These are phyloP conservation scores for Phaeosphaeriaceae sp. DNA, from an alignment of 2,329 filamentous ascomycete species.

Conservation along the genomic window DNA sequence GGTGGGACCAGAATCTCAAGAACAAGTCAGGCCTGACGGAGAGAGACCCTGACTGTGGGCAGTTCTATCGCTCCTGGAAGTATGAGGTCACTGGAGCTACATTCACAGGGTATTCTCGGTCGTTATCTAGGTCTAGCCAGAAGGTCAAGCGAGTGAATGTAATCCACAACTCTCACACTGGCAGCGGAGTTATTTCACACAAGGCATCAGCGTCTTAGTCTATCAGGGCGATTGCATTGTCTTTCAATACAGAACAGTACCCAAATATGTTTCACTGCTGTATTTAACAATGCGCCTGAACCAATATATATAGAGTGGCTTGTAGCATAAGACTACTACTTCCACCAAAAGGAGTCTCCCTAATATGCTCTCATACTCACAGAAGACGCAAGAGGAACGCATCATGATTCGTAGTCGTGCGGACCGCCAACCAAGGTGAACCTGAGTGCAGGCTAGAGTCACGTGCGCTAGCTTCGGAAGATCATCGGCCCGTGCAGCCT, in stretches of 20 bases:
- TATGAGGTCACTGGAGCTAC: not conserved
- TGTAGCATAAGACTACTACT: no score
- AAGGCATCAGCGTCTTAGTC: not conserved
- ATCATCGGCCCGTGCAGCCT: constrained; percentile 25
- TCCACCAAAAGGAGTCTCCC: no score
- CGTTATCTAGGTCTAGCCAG: not conserved
- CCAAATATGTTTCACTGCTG: not conserved
- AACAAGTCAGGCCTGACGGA: not conserved
- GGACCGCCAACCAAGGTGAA: no score
- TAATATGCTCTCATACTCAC: no score
- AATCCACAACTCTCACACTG: not conserved
- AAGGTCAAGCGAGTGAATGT: not conserved
- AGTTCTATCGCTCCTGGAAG: not conserved
- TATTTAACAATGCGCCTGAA: not conserved
- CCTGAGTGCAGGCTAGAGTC: not conserved
- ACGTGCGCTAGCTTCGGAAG: constrained; percentile 22
- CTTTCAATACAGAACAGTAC: not conserved
- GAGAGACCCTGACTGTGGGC: not conserved
- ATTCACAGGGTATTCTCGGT: not conserved
- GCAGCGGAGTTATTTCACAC: not conserved
- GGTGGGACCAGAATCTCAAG: not conserved
- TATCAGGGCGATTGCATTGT: not conserved
- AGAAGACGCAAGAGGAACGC: no score
- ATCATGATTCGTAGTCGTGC: no score
- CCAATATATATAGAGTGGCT: not conserved